Conservation (phyloP, 176 grass and related monocot species). For the Urochloa ruziziensis region DNA sequence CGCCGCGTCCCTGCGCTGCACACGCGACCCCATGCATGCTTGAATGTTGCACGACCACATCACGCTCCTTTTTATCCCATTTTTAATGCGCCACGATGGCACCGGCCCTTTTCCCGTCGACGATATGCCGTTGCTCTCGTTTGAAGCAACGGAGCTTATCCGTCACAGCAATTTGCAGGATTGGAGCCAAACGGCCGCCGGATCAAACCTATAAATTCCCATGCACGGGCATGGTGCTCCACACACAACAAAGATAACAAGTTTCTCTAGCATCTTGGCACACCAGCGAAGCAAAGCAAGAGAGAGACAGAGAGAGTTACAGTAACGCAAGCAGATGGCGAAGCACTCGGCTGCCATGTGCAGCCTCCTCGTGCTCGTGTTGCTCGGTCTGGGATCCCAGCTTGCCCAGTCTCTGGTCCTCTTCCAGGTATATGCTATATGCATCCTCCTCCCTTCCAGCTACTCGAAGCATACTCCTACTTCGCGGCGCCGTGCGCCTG, state of each 20-base stretch:
- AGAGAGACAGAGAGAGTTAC: too few relatives aligned
- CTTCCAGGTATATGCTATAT: constrained; percentile 48
- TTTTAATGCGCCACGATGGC: constrained; percentile 7
- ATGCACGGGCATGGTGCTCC: background rate
- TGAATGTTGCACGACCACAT: background rate
- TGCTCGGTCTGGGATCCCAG: constrained; percentile 31
- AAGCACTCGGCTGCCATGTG: constrained; percentile 1
- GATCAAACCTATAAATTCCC: constrained; percentile 35
- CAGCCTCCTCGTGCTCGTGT: constrained; percentile 1
- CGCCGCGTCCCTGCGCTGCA: constrained; percentile 4
- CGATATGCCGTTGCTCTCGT: constrained; percentile 26
- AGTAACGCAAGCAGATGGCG: constrained; percentile 19
- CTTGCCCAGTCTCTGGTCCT: constrained; percentile 35
- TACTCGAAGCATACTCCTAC: too few relatives aligned
- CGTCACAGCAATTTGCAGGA: background rate
- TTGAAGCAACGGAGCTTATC: constrained; percentile 38
- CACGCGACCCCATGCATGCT: background rate
- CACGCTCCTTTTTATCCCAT: constrained; percentile 6
- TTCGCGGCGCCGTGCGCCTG: background rate
- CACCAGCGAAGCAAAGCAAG: background rate
- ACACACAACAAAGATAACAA: constrained; percentile 23
- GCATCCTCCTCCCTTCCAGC: too few relatives aligned
- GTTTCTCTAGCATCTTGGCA: background rate
- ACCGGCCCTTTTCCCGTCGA: background rate
- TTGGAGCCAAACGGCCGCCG: background rate